Conservation (phyloP, 106 monocot genomes). For the Dendrobium catenatum region DNA sequence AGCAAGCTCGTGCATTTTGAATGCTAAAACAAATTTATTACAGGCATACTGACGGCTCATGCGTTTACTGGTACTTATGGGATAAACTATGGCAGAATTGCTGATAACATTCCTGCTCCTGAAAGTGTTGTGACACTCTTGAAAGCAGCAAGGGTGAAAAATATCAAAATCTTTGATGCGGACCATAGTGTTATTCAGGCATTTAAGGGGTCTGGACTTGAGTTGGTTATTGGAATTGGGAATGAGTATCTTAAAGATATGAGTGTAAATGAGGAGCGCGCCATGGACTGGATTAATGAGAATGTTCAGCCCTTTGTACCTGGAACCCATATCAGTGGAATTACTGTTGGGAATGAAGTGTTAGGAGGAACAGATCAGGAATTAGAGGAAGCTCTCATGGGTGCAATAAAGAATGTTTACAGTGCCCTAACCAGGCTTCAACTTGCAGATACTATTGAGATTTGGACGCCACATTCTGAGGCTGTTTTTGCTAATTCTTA, state of each 20-base stretch:
- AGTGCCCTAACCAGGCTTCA: constrained; percentile 37
- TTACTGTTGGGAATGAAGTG: constrained; percentile 68
- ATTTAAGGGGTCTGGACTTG: constrained; percentile 63
- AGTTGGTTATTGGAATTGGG: constrained; percentile 35
- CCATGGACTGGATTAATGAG: constrained; percentile 61
- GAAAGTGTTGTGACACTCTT: constrained; percentile 53
- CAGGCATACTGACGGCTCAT: constrained; percentile 17
- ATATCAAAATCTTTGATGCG: constrained; percentile 68
- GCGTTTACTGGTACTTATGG: constrained; percentile 81
- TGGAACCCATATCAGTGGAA: constrained; percentile 49
- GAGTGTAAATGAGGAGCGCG: constrained; percentile 34
- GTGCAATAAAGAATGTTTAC: constrained; percentile 55
- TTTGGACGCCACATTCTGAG: constrained; percentile 66
- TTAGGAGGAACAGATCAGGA: constrained; percentile 50
- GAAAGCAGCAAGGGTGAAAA: constrained; percentile 59
- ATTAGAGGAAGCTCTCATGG: constrained; percentile 42
- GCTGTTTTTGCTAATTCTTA: constrained; percentile 71
- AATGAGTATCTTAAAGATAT: constrained; percentile 60
- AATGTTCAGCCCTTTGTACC: constrained; percentile 70
- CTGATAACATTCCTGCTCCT: constrained; percentile 67
- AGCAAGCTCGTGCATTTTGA: not conserved
- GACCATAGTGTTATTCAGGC: constrained; percentile 62
- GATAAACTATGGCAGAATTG: constrained; percentile 77
- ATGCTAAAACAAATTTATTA: not conserved
- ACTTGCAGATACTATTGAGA: constrained; percentile 37